Conservation (phyloP, 345 rosid genomes). For the Eucalyptus sp. region DNA sequence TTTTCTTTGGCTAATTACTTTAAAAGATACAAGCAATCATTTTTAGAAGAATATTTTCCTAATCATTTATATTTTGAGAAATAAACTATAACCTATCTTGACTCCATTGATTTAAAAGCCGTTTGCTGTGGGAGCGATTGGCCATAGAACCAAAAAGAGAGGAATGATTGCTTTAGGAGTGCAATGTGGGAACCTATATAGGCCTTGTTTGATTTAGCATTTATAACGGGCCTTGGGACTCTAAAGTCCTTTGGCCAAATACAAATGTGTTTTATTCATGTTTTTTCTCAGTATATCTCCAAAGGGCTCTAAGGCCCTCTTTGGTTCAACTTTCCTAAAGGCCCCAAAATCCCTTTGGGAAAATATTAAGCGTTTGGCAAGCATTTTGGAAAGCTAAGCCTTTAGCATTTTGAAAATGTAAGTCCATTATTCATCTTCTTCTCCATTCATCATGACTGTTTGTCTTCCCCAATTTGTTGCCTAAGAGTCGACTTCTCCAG, state of each 20-base stretch:
- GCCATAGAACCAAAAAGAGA: background rate
- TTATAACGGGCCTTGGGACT: fast-evolving
- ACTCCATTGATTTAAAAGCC: background rate
- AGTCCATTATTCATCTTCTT: fast-evolving
- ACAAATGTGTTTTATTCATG: no score
- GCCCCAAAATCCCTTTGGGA: no score
- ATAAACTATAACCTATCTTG: no score
- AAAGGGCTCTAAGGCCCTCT: fast-evolving
- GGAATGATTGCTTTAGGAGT: background rate
- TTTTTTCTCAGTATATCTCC: fast-evolving
- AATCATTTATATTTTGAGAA: no score
- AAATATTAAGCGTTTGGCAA: no score
- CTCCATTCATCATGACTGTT: fast-evolving
- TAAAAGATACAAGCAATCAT: no score
- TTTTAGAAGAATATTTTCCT: background rate
- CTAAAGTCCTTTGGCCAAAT: fast-evolving
- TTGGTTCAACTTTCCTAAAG: no score
- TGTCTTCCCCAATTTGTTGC: fast-evolving
- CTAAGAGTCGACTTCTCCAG: no score
- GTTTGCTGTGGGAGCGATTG: background rate
- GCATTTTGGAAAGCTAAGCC: no score
- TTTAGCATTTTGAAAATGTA: no score
- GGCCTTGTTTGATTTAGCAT: fast-evolving
- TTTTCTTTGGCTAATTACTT: background rate
- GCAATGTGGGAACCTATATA: background rate